These are phyloP conservation scores for Sclerotiophoma versabilis DNA, from an alignment of 2,329 filamentous ascomycete genomes.

Conservation along the genomic window DNA sequence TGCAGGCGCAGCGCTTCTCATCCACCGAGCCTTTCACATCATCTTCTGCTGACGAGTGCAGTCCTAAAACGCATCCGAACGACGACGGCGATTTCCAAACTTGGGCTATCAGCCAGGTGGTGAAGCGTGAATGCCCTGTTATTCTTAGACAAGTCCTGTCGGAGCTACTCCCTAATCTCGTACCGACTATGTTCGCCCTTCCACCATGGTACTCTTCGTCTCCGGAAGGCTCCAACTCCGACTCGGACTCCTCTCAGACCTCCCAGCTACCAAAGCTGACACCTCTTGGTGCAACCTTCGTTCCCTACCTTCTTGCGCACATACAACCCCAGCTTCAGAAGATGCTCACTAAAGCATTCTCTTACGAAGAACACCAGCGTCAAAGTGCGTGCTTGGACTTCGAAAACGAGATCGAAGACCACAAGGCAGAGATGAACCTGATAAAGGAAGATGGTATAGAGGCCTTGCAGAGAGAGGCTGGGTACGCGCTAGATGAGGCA, in stretches of 20 bases:
- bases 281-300: not conserved
- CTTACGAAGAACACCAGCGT: not conserved
- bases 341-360: not conserved
- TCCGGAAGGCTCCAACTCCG: not conserved
- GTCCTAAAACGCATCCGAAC: too few species aligned
- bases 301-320: not conserved
- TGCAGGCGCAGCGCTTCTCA: too few species aligned
- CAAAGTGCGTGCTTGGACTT: not conserved
- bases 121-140: too few species aligned
- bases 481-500: not conserved
- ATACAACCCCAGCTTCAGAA: not conserved
- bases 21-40: too few species aligned
- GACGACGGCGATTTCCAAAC: too few species aligned
- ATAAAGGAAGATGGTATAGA: not conserved
- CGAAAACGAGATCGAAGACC: not conserved
- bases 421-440: not conserved
- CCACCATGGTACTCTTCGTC: not conserved
- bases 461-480: not conserved
- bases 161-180: too few species aligned
- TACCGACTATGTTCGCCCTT: too few species aligned
- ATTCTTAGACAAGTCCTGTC: too few species aligned
- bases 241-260: too few species aligned
- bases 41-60: too few species aligned
- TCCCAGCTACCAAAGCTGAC: not conserved
- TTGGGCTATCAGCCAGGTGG: too few species aligned